phyloP scores from a whole-genome alignment of 2,329 filamentous ascomycete species.

The Diaporthe humulicola region DNA sequence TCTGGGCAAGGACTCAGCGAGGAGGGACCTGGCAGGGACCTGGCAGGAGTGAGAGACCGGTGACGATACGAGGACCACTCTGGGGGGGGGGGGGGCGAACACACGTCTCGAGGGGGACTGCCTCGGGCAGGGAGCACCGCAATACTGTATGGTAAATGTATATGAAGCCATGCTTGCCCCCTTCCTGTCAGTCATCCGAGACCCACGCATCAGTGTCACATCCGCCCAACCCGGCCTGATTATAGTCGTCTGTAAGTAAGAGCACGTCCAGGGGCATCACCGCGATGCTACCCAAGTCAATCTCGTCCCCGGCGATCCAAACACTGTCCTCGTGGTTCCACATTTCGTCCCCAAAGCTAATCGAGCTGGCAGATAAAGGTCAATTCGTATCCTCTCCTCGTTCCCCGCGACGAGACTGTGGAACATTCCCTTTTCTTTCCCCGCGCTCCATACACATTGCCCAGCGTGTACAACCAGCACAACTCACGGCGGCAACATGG shows the following conservation, averaged over 20 bases:
- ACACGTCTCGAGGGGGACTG: not conserved
- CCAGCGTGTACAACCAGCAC: not conserved
- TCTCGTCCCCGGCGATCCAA: conserved; percentile 8
- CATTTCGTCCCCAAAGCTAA: conserved; percentile 13
- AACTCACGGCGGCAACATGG: conserved; percentile 41
- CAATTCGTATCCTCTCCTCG: not conserved
- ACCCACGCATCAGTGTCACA: conserved; percentile 17
- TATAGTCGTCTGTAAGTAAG: not conserved
- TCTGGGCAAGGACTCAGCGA: conserved; percentile 24
- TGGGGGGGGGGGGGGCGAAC: not conserved
- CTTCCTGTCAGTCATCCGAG: not conserved
- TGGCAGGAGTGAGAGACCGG: not conserved
- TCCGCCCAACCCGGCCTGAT: not conserved
- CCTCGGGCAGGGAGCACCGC: not conserved
- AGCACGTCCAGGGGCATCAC: not conserved
- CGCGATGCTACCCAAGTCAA: conserved; percentile 1
- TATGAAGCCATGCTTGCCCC: not conserved
- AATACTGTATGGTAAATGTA: not conserved
- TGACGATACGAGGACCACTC: not conserved
- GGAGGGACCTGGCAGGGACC: conserved; percentile 18
- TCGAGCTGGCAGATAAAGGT: conserved; percentile 14
- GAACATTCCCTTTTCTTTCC: not conserved
- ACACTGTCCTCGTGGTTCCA: not conserved
- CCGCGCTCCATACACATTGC: not conserved
- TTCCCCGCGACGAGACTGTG: not conserved